Conservation (phyloP, 2,329 filamentous ascomycete species). For the Ceratocystis lukuohia region DNA sequence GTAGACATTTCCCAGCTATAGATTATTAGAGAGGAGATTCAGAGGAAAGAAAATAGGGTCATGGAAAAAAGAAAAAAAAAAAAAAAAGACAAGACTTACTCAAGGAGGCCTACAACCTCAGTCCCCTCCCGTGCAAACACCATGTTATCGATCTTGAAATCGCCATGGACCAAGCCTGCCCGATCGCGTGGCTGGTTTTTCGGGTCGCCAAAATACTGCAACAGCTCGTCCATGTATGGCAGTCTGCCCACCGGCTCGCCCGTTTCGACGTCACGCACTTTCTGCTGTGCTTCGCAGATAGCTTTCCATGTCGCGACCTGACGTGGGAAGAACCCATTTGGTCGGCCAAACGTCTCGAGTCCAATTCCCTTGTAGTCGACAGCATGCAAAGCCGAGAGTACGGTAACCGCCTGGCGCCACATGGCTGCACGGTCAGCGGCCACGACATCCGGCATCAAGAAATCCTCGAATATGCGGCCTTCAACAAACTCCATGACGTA, state of each 20-base stretch:
- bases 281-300: constrained; percentile 66
- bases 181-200: constrained; percentile 61
- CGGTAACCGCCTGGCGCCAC: constrained; percentile 75
- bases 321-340: constrained; percentile 65
- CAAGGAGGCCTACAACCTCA: constrained; percentile 79
- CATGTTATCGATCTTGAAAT: constrained; percentile 90
- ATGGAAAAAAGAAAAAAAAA: neutral
- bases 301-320: constrained; percentile 73
- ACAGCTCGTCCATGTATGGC: constrained; percentile 69
- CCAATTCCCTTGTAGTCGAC: constrained; percentile 54
- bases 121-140: constrained; percentile 83
- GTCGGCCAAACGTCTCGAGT: constrained; percentile 59
- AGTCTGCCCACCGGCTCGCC: constrained; percentile 64
- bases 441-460: constrained; percentile 59
- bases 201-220: constrained; percentile 61
- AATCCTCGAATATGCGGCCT: constrained; percentile 85
- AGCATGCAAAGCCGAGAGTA: constrained; percentile 73
- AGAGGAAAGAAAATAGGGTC: neutral
- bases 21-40: neutral
- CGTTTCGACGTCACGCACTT: constrained; percentile 62
- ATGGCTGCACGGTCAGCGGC: constrained; percentile 51
- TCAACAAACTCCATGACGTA: constrained; percentile 96
- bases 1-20: constrained; percentile 91
- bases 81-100: constrained; percentile 40
- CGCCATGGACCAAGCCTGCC: constrained; percentile 73